Base-by-base conservation (phyloP, 768 basidiomycete species). In the Hypholoma sublateritium region DNA sequence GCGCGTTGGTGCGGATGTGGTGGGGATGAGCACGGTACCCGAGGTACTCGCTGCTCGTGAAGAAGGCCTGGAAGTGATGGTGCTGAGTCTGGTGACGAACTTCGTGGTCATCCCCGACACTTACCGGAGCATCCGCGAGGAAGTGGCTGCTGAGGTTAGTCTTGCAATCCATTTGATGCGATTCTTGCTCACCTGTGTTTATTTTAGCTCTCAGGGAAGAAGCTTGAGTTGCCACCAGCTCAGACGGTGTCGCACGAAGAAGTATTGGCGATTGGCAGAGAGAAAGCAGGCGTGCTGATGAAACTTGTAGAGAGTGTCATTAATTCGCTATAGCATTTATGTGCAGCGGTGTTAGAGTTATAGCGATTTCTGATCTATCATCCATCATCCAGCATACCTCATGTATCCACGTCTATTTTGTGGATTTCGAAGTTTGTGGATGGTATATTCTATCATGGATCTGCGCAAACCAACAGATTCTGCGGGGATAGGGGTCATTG, bases 21-120 rank as follows among this genome's bases (percentile, higher is more conserved):
- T 95, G 1, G 93, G 93, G 1, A 95, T 95, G 93, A 93, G 90
- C 62, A 95, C 94, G 0, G 83, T 95, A 14, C 93, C 93, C 0
- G 93, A 95, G 71, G 93, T 95, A 22, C 75, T 94, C 21, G 89
- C 85, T 0, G 93, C 89, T 8, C 72, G 84, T 47, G 86, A 92
- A 66, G 88, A 87, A 65, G 88, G 87, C 0, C 62, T 95, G 54
- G 80, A 89, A 53, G 84, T 89, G 50, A 76, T 90, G 71, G 93
- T 89, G 4, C 74, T 95, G 42, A 93, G 89, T 62, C 78, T 95
- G 55, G 89, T 93, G 24, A 95, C 93, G 24, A 95, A 95, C 72
- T 78, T 80, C 65, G 94, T 95, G 11, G 86, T 92, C 44, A 85
- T 90, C 57, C 86, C 85, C 0, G 79, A 83, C 9, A 77, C 69